Conservation (phyloP, 2,329 filamentous ascomycete species). For the Xylaria sp. region DNA sequence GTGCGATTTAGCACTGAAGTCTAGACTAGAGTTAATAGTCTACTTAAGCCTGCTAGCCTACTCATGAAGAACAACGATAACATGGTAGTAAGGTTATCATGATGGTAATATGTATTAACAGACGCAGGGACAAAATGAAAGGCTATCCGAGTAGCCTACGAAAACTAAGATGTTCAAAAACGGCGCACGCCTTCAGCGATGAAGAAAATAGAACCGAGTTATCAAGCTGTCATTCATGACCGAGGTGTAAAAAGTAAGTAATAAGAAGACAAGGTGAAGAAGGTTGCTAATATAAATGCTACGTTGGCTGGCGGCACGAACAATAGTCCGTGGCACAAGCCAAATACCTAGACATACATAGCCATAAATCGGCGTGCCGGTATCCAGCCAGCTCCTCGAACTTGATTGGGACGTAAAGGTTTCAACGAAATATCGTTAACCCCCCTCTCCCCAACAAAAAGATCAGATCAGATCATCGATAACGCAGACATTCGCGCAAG, state of each 20-base stretch:
- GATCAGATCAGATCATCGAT: constrained; percentile 45
- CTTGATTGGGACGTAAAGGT: too few relatives aligned
- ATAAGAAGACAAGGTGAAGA: background rate
- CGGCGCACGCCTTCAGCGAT: background rate
- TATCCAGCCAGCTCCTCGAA: background rate
- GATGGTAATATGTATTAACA: background rate
- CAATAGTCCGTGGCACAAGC: background rate
- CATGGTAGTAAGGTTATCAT: background rate
- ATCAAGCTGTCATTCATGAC: too few relatives aligned
- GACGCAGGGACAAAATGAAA: background rate
- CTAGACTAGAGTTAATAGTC: background rate
- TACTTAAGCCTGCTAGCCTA: background rate
- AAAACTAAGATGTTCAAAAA: background rate
- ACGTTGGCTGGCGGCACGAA: background rate
- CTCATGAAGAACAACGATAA: background rate
- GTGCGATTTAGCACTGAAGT: background rate
- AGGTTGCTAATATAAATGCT: background rate
- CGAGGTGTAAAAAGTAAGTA: too few relatives aligned
- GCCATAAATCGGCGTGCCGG: background rate
- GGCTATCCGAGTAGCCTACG: background rate
- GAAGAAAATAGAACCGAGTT: background rate
- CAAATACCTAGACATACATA: background rate
- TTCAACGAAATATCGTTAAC: background rate
- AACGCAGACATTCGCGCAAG: constrained; percentile 49
- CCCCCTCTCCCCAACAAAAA: too few relatives aligned